Base-by-base conservation (phyloP, 2,329 filamentous ascomycete species). In the Keithomyces neogunnii region DNA sequence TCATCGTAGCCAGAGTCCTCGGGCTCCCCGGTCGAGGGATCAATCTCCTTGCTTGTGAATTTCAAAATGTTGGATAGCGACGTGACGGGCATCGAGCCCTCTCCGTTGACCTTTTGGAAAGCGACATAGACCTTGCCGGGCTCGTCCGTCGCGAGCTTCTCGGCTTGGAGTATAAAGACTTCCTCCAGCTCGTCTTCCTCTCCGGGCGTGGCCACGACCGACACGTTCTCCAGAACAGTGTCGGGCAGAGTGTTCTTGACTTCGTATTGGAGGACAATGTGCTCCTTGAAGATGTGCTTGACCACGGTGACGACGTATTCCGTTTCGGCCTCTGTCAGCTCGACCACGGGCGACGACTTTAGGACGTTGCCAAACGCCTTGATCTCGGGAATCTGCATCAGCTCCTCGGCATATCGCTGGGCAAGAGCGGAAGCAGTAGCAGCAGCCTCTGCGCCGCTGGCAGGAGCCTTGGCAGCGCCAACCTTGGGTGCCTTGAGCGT, bases 221-320 rank as follows among this genome's bases (percentile, higher is more conserved):
- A 89, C 13, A 95, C 89, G 56, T 95, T 89, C 66, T 96, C 89
- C 35, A 97, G 77, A 31, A 99, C 82, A 13, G 90, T 95, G 55
- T 91, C 89, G 10, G 89, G 86, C 9, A 99, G 78, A 2, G 93
- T 99, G 75, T 99, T 99, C 78, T 95, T 97, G 68, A 99, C 84
- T 66, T 97, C 89, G 69, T 93, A 99, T 66, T 99, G 93, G 50
- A 99, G 74, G 35, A 99, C 92, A 63, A 99, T 77, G 65, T 97
- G 89, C 67, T 96, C 89, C 73, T 95, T 95, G 84, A 96, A 99
- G 63, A 99, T 84, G 67, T 99, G 93, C 76, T 99, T 99, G 70
- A 96, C 81, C 28, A 93, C 85, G 36, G 81, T 84, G 54, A 99
- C 93, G 48, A 96, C 90, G 62, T 99, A 99, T 70, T 99, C 93